phyloP scores from a whole-genome alignment of 1,139 yeast genomes.

The Debaryomyces nepalensis region DNA sequence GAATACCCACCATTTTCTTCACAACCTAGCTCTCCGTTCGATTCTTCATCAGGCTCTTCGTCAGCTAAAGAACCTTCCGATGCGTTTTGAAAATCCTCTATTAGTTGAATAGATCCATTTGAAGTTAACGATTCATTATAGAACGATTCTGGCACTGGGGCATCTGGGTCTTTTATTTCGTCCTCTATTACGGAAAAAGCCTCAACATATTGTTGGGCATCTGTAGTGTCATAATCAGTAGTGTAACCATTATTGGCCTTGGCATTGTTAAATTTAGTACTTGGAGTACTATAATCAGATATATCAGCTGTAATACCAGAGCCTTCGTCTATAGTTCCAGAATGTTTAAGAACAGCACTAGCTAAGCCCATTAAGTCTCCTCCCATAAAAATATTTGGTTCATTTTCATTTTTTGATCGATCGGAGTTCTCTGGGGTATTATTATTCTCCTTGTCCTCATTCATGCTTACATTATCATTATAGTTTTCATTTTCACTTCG shows the following conservation, averaged over 20 bases:
- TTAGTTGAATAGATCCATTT: constrained; percentile 16
- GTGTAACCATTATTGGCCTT: constrained; percentile 9
- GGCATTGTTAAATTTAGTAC: not conserved
- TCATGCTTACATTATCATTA: constrained; percentile 14
- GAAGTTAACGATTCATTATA: constrained; percentile 18
- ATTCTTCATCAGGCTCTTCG: constrained; percentile 21
- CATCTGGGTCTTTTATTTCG: constrained; percentile 12
- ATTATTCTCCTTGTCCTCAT: not conserved
- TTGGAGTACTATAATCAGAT: too few species aligned
- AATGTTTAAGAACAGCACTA: constrained; percentile 17
- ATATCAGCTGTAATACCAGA: not conserved
- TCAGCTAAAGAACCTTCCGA: constrained; percentile 38
- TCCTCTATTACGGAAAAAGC: constrained; percentile 7
- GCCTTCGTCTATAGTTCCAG: not conserved
- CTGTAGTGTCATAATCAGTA: constrained; percentile 12
- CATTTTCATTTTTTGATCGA: not conserved
- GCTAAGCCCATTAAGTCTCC: constrained; percentile 19
- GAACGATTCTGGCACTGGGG: constrained; percentile 27
- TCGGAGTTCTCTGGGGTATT: not conserved
- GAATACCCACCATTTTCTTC: constrained; percentile 16
- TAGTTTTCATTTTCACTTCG: constrained; percentile 14
- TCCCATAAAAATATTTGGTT: constrained; percentile 10
- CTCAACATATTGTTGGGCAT: constrained; percentile 4
- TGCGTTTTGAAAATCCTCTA: constrained; percentile 24
- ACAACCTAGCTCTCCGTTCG: constrained; percentile 15